Evolutionary conservation across 2,329 filamentous ascomycete genomes (phyloP).

Genomic region (Pestalotiopsis fici): DNA sequence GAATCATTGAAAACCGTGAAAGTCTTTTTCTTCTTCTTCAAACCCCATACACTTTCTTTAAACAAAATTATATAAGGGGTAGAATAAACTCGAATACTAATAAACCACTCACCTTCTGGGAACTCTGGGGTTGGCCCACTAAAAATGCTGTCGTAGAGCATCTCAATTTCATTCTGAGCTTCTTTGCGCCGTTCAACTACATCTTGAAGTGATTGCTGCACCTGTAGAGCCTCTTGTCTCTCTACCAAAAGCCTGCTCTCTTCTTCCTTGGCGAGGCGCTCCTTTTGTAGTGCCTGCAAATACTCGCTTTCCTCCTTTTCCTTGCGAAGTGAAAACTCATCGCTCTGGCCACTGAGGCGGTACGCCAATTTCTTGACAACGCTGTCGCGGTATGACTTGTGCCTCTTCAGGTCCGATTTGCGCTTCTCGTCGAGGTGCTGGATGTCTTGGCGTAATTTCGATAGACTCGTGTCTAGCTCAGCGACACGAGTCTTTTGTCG

Average conservation of each 20-base stretch:
- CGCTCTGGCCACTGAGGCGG: neutral
- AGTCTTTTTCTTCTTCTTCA: too few species aligned
- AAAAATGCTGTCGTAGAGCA: conserved; percentile 4
- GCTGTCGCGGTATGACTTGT: conserved; percentile 11
- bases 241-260: neutral
- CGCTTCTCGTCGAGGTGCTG: conserved; percentile 4
- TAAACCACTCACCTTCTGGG: neutral
- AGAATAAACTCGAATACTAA: too few species aligned
- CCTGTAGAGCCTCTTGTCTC: neutral
- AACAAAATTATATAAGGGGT: too few species aligned
- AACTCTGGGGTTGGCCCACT: conserved; percentile 1
- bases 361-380: conserved; percentile 4
- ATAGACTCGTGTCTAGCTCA: neutral
- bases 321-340: neutral
- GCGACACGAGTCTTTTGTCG: neutral
- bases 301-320: neutral
- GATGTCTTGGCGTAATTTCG: neutral
- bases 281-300: conserved; percentile 3
- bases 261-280: conserved; percentile 6
- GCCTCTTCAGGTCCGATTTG: neutral
- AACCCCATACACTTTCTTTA: too few species aligned
- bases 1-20: too few species aligned
- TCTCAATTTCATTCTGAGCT: neutral
- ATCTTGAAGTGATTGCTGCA: neutral
- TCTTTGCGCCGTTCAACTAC: neutral